phyloP scores from a whole-genome alignment of 2,329 filamentous ascomycete genomes.

The Xylaria sp. region DNA sequence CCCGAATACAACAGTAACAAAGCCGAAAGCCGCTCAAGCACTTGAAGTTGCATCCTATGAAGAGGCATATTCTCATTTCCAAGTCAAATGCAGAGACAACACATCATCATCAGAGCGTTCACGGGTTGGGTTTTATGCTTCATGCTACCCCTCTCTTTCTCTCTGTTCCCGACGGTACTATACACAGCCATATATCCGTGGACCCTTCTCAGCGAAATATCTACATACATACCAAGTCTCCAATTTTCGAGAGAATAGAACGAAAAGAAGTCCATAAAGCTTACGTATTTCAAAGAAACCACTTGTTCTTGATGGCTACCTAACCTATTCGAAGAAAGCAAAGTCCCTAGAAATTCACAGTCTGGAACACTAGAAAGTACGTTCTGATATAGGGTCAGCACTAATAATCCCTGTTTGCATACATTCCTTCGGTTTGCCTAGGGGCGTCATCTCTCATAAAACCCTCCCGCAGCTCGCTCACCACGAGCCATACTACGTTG shows the following conservation, averaged over 20 bases:
- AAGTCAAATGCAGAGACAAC: constrained; percentile 17
- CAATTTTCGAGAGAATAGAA: not conserved
- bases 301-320: not conserved
- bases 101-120: constrained; percentile 16
- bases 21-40: not conserved
- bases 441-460: not conserved
- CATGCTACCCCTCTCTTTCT: not conserved
- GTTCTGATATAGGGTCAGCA: not conserved
- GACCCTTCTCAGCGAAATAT: not conserved
- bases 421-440: not conserved
- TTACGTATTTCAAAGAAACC: not conserved
- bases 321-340: not conserved
- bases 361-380: not conserved
- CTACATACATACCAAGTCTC: not conserved
- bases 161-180: not conserved
- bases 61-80: not conserved
- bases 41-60: constrained; percentile 2
- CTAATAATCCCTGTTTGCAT: constrained; percentile 6
- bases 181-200: too few species aligned
- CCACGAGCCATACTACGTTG: too few species aligned
- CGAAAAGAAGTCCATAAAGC: not conserved
- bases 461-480: not conserved
- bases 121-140: constrained; percentile 1
- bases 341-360: not conserved
- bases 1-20: not conserved